Conservation (phyloP, 805 yeast genomes). For the Saccharomycopsis capsularis region DNA sequence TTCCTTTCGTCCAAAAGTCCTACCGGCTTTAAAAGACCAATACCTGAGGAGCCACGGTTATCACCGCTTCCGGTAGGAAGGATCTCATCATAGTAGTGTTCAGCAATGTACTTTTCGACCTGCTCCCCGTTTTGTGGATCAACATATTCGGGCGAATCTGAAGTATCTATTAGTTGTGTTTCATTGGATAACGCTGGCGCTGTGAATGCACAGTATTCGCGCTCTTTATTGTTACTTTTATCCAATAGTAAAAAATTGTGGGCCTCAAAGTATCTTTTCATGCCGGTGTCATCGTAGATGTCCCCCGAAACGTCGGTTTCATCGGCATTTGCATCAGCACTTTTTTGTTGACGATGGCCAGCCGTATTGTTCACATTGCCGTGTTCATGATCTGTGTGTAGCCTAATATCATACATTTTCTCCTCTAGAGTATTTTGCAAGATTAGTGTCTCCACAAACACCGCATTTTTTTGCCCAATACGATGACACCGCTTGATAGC, state of each 20-base stretch:
- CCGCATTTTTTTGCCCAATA: constrained; percentile 61
- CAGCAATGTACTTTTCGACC: not conserved
- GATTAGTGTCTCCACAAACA: constrained; percentile 61
- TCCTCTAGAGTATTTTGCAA: constrained; percentile 59
- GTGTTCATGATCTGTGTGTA: too few species aligned
- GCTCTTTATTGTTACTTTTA: constrained; percentile 24
- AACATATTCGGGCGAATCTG: not conserved
- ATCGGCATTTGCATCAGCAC: constrained; percentile 18
- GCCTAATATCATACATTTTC: constrained; percentile 47
- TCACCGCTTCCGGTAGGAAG: constrained; percentile 30
- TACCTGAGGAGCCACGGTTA: too few species aligned
- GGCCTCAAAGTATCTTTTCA: constrained; percentile 47
- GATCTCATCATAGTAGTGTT: constrained; percentile 13
- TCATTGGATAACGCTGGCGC: constrained; percentile 4
- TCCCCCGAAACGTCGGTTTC: constrained; percentile 27
- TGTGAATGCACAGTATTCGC: constrained; percentile 28
- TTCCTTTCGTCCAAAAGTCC: not conserved
- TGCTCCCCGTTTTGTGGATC: not conserved
- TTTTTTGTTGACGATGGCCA: constrained; percentile 12
- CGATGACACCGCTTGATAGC: constrained; percentile 74
- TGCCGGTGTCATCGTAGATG: constrained; percentile 52
- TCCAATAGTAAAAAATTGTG: constrained; percentile 39
- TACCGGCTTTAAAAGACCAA: not conserved
- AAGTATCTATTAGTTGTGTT: not conserved
- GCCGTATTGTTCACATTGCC: constrained; percentile 6